These are phyloP conservation scores for Cordyceps fumosorosea DNA, from an alignment of 2,329 filamentous ascomycete species.

Conservation along the genomic window DNA sequence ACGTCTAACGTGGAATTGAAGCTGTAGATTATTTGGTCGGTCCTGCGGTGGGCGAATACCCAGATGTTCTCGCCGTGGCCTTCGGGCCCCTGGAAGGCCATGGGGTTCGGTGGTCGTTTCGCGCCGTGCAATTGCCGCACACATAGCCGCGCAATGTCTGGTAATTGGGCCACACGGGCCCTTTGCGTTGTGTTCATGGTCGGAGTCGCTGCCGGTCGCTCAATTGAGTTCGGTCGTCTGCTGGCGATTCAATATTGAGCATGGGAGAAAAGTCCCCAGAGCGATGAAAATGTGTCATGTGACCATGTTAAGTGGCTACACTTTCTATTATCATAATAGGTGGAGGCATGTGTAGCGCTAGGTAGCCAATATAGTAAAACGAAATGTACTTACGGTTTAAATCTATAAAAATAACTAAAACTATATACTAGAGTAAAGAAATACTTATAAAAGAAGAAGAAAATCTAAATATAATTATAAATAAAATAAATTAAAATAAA, in stretches of 20 bases:
- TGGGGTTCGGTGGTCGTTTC: slow-evolving; percentile 10
- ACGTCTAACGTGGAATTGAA: slow-evolving; percentile 41
- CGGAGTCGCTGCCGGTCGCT: background rate
- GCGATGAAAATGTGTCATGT: slow-evolving; percentile 5
- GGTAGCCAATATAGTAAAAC: too few relatives aligned
- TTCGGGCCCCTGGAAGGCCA: slow-evolving; percentile 24
- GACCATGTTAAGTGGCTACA: background rate
- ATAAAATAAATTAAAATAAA: too few relatives aligned
- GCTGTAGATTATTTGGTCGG: slow-evolving; percentile 48
- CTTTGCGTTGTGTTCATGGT: slow-evolving; percentile 13
- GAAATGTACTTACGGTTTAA: too few relatives aligned
- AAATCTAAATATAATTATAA: too few relatives aligned
- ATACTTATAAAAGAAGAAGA: too few relatives aligned
- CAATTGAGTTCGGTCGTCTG: background rate
- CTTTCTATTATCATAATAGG: too few relatives aligned
- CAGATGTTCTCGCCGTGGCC: slow-evolving; percentile 53
- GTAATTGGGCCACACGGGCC: slow-evolving; percentile 11
- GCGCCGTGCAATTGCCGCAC: slow-evolving; percentile 9
- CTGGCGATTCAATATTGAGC: background rate
- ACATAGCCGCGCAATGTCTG: slow-evolving; percentile 11
- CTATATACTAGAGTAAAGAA: too few relatives aligned
- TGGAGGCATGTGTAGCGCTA: too few relatives aligned
- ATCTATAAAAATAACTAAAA: too few relatives aligned
- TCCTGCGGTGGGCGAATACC: slow-evolving; percentile 44
- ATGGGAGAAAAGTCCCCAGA: slow-evolving; percentile 6